phyloP scores from a whole-genome alignment of 352 stramenopile genomes.

The Globisporangium carolinianum region DNA sequence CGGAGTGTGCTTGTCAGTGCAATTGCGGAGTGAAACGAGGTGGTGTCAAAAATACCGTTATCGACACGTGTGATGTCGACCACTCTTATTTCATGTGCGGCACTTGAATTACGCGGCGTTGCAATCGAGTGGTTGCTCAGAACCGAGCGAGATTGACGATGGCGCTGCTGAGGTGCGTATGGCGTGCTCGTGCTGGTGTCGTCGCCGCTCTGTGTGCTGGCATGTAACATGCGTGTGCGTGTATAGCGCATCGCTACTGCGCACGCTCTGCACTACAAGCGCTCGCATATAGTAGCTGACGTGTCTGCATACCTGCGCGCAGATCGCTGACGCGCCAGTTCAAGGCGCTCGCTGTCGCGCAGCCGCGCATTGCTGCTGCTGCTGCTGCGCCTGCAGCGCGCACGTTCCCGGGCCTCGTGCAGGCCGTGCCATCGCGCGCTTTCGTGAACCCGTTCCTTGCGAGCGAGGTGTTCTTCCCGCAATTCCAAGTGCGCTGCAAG shows the following conservation, averaged over 20 bases:
- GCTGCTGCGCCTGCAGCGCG: constrained; percentile 14
- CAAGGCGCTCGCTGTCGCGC: constrained; percentile 33
- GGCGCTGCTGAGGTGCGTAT: constrained; percentile 34
- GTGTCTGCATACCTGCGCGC: neutral
- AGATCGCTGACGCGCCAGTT: constrained; percentile 59
- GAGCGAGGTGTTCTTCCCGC: constrained; percentile 18
- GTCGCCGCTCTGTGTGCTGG: neutral
- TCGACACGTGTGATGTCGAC: no score
- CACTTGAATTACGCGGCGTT: constrained; percentile 1
- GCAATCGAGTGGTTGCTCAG: constrained; percentile 9
- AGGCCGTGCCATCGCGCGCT: constrained; percentile 2
- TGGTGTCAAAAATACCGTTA: neutral
- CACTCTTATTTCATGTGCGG: neutral
- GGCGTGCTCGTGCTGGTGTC: neutral
- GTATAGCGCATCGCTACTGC: neutral
- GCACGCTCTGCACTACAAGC: neutral
- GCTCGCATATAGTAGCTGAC: neutral
- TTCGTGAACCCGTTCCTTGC: constrained; percentile 14
- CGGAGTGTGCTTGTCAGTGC: neutral
- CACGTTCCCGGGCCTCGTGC: constrained; percentile 11
- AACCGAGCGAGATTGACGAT: constrained; percentile 8
- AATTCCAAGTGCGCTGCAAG: constrained; percentile 55
- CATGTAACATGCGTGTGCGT: neutral
- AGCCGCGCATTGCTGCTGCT: constrained; percentile 14
- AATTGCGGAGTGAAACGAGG: constrained; percentile 22